phyloP scores from a whole-genome alignment of 116 monocot species.

The Papilionanthe hybrid region DNA sequence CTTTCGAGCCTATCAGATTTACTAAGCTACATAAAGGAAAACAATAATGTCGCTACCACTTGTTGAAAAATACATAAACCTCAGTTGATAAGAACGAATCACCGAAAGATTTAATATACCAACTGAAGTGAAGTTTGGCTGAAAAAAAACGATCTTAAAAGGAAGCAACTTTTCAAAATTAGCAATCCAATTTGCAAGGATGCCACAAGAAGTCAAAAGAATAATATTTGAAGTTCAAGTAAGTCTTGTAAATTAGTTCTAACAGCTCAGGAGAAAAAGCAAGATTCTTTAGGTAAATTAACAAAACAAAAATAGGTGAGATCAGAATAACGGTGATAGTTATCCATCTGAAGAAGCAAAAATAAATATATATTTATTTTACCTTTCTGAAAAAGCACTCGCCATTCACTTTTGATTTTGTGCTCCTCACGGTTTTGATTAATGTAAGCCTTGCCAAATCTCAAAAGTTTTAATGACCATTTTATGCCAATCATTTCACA shows the following conservation, averaged over 20 bases:
- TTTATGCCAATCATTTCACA: background rate
- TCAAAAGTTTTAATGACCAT: background rate
- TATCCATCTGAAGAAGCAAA: slow-evolving; percentile 1
- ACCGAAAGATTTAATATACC: background rate
- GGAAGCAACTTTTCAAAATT: background rate
- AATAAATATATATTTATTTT: background rate
- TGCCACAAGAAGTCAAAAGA: background rate
- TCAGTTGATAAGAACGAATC: background rate
- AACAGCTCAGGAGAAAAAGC: background rate
- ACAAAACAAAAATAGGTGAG: background rate
- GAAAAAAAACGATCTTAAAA: background rate
- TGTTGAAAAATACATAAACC: background rate
- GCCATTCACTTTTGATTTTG: background rate
- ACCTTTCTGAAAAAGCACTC: background rate
- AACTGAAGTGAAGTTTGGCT: background rate
- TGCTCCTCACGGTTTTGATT: background rate
- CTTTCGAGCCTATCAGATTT: slow-evolving; percentile 29
- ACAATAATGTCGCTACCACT: background rate
- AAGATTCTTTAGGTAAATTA: background rate
- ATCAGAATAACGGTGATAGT: background rate
- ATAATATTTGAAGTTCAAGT: background rate
- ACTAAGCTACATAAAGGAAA: slow-evolving; percentile 33
- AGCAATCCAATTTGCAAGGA: background rate
- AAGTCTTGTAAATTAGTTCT: background rate
- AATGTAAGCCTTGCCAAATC: background rate